phyloP scores from a whole-genome alignment of 306 rosid species.

The Delonix regia region DNA sequence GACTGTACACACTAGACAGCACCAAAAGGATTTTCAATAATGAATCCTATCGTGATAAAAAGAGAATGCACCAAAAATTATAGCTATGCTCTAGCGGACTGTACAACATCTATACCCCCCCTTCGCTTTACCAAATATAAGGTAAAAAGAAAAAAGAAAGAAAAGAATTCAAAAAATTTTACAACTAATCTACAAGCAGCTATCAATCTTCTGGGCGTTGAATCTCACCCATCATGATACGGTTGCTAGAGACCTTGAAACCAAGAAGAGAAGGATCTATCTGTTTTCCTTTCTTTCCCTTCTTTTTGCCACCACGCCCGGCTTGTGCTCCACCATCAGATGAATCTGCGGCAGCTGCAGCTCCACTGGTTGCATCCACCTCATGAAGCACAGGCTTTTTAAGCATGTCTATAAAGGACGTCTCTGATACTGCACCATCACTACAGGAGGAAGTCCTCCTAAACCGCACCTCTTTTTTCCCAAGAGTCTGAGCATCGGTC shows the following conservation, averaged over 20 bases:
- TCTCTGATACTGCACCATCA: constrained; percentile 63
- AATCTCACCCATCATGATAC: constrained; percentile 82
- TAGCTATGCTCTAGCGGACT: constrained; percentile 47
- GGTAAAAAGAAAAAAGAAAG: not conserved
- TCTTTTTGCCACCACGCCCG: constrained; percentile 63
- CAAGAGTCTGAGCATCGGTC: constrained; percentile 50
- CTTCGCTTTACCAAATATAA: not conserved
- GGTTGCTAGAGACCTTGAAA: constrained; percentile 77
- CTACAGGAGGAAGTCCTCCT: constrained; percentile 59
- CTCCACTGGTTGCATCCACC: constrained; percentile 49
- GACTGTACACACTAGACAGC: constrained; percentile 45
- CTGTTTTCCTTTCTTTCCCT: constrained; percentile 80
- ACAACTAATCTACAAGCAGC: constrained; percentile 43
- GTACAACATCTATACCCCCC: constrained; percentile 50
- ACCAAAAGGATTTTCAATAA: not conserved
- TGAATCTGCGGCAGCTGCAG: constrained; percentile 38
- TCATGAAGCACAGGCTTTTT: constrained; percentile 59
- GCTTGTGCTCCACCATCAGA: constrained; percentile 55
- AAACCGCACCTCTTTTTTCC: constrained; percentile 56
- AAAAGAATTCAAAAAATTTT: constrained; percentile 14
- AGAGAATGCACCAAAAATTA: constrained; percentile 25
- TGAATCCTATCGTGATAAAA: constrained; percentile 27
- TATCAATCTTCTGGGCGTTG: constrained; percentile 66
- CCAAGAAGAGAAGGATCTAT: constrained; percentile 84
- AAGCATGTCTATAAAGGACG: constrained; percentile 75